Conservation (phyloP, 2,329 filamentous ascomycete genomes). For the Xylariaceae sp. region DNA sequence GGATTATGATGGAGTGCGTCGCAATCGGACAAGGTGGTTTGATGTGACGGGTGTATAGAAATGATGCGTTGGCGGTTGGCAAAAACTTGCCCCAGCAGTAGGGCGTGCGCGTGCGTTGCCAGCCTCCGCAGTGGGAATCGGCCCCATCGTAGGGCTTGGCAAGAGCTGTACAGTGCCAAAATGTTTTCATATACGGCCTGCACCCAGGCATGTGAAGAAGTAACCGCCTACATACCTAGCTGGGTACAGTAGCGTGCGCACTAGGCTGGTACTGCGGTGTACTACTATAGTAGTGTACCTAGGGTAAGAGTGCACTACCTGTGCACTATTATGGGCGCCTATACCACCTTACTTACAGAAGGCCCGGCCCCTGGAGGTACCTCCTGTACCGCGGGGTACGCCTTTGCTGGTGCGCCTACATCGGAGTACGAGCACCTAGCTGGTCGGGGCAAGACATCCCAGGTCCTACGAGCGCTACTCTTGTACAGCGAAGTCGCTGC, state of each 20-base stretch:
- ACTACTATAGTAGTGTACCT: no score
- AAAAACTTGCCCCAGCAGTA: constrained; percentile 12
- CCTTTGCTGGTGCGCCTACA: neutral
- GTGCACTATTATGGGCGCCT: no score
- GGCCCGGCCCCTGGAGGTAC: neutral
- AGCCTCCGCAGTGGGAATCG: constrained; percentile 4
- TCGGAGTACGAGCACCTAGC: neutral
- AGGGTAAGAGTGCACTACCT: no score
- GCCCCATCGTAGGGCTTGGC: no score
- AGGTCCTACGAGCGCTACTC: neutral
- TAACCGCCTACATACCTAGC: no score
- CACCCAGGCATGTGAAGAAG: no score
- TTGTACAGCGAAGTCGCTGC: neutral
- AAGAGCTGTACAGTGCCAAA: no score
- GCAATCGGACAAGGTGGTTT: constrained; percentile 18
- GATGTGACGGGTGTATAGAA: constrained; percentile 19
- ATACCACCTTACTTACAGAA: no score
- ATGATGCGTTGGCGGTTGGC: constrained; percentile 21
- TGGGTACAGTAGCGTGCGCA: no score
- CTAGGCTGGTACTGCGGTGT: no score
- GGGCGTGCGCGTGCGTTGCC: neutral
- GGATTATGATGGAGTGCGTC: constrained; percentile 13
- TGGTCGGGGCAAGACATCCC: neutral
- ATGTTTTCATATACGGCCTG: no score
- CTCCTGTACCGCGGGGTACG: neutral